These are phyloP conservation scores for Rhizopus stolonifer DNA, from an alignment of 371 early-diverging fungal species.

Conservation along the genomic window DNA sequence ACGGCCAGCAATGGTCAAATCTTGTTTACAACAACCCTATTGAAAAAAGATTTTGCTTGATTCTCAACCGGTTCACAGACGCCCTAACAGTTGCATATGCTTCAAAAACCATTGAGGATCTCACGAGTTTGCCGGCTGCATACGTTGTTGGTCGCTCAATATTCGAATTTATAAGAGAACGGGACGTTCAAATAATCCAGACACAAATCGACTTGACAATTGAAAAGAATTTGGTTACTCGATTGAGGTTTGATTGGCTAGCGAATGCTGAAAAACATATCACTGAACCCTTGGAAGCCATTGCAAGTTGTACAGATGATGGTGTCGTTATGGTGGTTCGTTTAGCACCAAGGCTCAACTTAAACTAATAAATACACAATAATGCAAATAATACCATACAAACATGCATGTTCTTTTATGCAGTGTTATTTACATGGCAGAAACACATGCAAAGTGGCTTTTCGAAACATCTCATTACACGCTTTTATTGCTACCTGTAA, in stretches of 20 bases:
- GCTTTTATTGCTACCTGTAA: too few relatives aligned
- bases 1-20: background rate
- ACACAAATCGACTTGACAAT: slow-evolving; percentile 28
- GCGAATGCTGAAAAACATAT: slow-evolving; percentile 1
- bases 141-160: slow-evolving; percentile 26
- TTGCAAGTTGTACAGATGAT: slow-evolving; percentile 44
- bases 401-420: background rate
- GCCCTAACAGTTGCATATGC: slow-evolving; percentile 23
- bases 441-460: too few relatives aligned
- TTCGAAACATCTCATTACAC: too few relatives aligned
- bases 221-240: slow-evolving; percentile 19
- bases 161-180: slow-evolving; percentile 25
- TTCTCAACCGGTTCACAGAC: slow-evolving; percentile 34
- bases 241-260: slow-evolving; percentile 29
- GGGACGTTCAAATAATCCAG: slow-evolving; percentile 18
- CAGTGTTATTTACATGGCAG: too few relatives aligned
- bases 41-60: slow-evolving; percentile 26
- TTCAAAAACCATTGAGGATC: slow-evolving; percentile 17
- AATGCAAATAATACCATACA: background rate
- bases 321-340: slow-evolving; percentile 9
- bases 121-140: slow-evolving; percentile 6
- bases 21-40: background rate
- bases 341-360: background rate
- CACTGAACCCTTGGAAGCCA: slow-evolving; percentile 21
- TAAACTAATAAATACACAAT: background rate